Evolutionary conservation across 805 yeast genomes (phyloP).

Genomic region (Kuraishia capsulata): DNA sequence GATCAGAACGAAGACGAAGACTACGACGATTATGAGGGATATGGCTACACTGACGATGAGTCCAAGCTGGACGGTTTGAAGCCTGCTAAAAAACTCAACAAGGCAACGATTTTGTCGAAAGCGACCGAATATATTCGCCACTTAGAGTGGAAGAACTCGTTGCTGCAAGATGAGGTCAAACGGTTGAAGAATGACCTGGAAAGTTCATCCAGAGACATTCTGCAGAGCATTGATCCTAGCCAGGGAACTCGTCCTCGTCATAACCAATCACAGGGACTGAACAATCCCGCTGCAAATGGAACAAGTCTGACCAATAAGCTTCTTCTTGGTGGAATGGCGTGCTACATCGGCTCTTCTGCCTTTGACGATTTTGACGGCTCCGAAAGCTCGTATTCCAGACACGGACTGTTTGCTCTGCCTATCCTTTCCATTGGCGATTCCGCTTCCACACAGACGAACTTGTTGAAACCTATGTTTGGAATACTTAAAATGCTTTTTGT

Average conservation of each 20-base stretch:
- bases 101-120: slow-evolving; percentile 67
- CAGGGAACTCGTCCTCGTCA: slow-evolving; percentile 10
- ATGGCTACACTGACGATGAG: slow-evolving; percentile 47
- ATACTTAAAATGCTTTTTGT: slow-evolving; percentile 15
- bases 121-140: slow-evolving; percentile 75
- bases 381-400: slow-evolving; percentile 9
- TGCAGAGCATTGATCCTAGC: background rate
- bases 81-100: slow-evolving; percentile 70
- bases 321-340: slow-evolving; percentile 55
- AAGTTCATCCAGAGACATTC: slow-evolving; percentile 6
- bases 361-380: slow-evolving; percentile 37
- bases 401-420: slow-evolving; percentile 21
- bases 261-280: slow-evolving; percentile 2
- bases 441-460: slow-evolving; percentile 7
- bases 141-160: slow-evolving; percentile 52
- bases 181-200: slow-evolving; percentile 16
- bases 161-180: slow-evolving; percentile 38
- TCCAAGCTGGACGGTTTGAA: slow-evolving; percentile 59
- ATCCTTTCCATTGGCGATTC: slow-evolving; percentile 15
- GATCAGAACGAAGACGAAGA: slow-evolving; percentile 33
- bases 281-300: slow-evolving; percentile 7
- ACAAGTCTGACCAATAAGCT: slow-evolving; percentile 32
- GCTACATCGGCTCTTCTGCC: slow-evolving; percentile 53
- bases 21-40: slow-evolving; percentile 39
- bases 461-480: slow-evolving; percentile 18